Conservation (phyloP, 495 filamentous ascomycete species). For the Echria macrotheca region DNA sequence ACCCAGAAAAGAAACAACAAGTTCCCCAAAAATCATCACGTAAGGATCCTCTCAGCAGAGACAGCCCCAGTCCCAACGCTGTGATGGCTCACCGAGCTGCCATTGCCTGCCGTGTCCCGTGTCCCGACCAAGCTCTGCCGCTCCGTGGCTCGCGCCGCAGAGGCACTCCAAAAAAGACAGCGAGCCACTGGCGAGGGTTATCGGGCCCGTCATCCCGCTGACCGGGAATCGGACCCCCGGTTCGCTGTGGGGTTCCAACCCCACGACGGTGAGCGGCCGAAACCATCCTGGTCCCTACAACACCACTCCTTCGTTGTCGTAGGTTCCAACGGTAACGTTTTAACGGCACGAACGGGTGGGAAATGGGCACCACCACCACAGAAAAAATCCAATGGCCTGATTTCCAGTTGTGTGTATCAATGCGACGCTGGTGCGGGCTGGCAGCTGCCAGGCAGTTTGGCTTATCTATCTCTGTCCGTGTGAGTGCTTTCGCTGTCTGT, state of each 20-base stretch:
- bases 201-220: too few species aligned
- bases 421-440: not conserved
- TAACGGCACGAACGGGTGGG: not conserved
- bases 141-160: constrained; percentile 5
- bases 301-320: too few species aligned
- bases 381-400: too few species aligned
- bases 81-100: constrained; percentile 15
- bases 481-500: not conserved
- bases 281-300: too few species aligned
- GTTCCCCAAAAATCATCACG: not conserved
- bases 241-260: too few species aligned
- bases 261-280: too few species aligned
- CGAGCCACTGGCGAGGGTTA: too few species aligned
- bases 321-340: too few species aligned
- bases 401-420: not conserved
- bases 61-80: not conserved
- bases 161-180: too few species aligned
- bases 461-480: not conserved
- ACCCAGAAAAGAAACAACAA: too few species aligned
- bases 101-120: constrained; percentile 13
- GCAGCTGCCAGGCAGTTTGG: not conserved
- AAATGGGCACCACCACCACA: too few species aligned
- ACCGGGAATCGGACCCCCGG: too few species aligned
- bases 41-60: not conserved
- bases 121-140: constrained; percentile 2